Percentiles rank a stretch among this genome's conserved stretches.
Conservation (phyloP, 164 flowering plant species). For the Platanus orientalis region DNA sequence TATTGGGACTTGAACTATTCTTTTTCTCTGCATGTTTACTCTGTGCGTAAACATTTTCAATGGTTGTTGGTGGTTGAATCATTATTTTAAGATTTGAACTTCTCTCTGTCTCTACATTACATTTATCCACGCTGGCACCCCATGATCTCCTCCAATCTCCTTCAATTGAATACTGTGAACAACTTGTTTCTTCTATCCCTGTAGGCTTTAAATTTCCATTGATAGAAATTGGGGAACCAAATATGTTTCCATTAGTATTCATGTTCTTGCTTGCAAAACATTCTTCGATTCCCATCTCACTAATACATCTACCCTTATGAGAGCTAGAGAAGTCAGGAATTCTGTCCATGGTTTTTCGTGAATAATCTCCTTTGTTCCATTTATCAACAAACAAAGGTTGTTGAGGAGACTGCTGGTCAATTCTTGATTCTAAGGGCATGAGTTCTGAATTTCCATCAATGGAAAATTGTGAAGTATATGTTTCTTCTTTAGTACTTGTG, state of each 20-base stretch:
- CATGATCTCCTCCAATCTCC: conserved; percentile 4
- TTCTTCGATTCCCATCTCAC: conserved; percentile 2
- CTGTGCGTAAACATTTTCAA: not conserved
- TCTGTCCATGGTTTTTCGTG: conserved; percentile 8
- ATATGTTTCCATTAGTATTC: not conserved
- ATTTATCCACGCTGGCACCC: conserved; percentile 3
- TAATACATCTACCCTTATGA: conserved; percentile 2
- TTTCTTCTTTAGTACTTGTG: conserved; percentile 1
- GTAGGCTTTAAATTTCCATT: conserved; percentile 14
- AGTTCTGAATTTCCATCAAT: not conserved
- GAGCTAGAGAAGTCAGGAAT: conserved; percentile 1
- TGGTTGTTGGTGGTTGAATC: not conserved
- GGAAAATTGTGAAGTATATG: no score
- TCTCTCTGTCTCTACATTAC: not conserved
- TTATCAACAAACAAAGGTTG: conserved; percentile 9
- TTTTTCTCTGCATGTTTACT: not conserved
- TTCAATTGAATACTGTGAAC: conserved; percentile 11
- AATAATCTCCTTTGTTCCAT: conserved; percentile 16
- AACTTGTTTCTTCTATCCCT: conserved; percentile 32
- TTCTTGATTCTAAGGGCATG: not conserved
- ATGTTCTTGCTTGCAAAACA: conserved; percentile 4
- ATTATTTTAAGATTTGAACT: not conserved
- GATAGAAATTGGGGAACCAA: conserved; percentile 14
- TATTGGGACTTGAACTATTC: not conserved
- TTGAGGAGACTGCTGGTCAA: conserved; percentile 6